Percentiles rank a stretch among this genome's conserved stretches.
phyloP scores from a whole-genome alignment of 1,284 basidiomycete species.

The Lignosus rhinocerotis region DNA sequence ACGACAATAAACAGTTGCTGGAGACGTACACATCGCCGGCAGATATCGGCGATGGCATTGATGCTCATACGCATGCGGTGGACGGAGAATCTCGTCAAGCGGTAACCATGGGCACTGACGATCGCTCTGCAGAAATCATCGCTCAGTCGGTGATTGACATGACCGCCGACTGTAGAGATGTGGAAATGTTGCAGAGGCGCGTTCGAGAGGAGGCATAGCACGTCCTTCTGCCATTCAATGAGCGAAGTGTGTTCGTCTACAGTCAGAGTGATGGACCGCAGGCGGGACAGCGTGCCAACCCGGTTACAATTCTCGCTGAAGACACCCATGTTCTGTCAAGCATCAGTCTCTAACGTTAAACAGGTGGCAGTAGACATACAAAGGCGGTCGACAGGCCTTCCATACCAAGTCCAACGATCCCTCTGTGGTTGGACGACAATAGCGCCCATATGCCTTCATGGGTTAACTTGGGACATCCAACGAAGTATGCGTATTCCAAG shows the following conservation, averaged over 20 bases:
- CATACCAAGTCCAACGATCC: conserved; percentile 55
- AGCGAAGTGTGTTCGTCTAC: conserved; percentile 38
- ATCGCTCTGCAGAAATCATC: conserved; percentile 53
- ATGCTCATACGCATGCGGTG: conserved; percentile 60
- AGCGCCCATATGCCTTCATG: conserved; percentile 56
- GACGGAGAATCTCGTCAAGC: conserved; percentile 59
- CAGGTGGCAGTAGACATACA: conserved; percentile 39
- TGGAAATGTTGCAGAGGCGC: conserved; percentile 60
- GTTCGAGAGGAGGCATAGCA: conserved; percentile 44
- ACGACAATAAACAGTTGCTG: conserved; percentile 64
- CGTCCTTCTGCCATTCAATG: conserved; percentile 44
- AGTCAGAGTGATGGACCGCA: conserved; percentile 62
- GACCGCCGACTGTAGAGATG: conserved; percentile 54
- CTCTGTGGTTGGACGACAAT: conserved; percentile 42
- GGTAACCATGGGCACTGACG: conserved; percentile 47
- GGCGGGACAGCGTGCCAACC: conserved; percentile 39
- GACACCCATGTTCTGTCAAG: conserved; percentile 48
- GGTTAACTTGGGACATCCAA: conserved; percentile 70
- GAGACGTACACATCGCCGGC: conserved; percentile 49
- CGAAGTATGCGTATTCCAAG: conserved; percentile 57
- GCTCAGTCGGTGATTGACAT: conserved; percentile 39
- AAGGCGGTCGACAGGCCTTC: conserved; percentile 65
- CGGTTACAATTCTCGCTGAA: conserved; percentile 43
- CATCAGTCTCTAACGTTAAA: background rate
- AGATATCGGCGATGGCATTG: conserved; percentile 53